These are phyloP conservation scores for Sporothrix schenckii DNA, from an alignment of 2,329 filamentous ascomycete genomes.

Conservation along the genomic window DNA sequence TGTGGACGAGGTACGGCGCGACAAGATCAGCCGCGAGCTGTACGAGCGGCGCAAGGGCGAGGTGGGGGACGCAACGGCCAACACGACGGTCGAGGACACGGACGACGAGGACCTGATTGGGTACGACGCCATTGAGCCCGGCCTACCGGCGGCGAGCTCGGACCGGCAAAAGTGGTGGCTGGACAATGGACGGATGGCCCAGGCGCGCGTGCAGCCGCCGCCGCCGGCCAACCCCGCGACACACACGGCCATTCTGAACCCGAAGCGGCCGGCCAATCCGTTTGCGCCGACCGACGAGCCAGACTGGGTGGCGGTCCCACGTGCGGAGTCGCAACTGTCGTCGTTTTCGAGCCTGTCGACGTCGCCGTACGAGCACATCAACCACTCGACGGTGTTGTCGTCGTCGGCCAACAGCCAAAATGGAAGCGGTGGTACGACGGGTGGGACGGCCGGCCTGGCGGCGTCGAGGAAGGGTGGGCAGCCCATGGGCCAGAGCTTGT, in stretches of 20 bases:
- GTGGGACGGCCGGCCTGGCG: constrained; percentile 7
- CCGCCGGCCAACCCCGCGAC: constrained; percentile 49
- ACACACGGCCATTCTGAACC: constrained; percentile 68
- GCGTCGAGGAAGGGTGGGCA: constrained; percentile 48
- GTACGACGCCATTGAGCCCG: constrained; percentile 81
- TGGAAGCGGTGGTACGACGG: not conserved
- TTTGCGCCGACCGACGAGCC: constrained; percentile 73
- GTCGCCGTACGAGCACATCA: constrained; percentile 62
- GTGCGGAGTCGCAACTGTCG: constrained; percentile 57
- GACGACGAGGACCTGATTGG: constrained; percentile 81
- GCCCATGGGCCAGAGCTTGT: constrained; percentile 20
- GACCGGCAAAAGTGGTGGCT: constrained; percentile 73
- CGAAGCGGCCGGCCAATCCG: constrained; percentile 76
- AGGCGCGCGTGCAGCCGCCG: constrained; percentile 70
- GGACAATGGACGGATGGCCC: constrained; percentile 71
- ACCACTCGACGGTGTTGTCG: constrained; percentile 53
- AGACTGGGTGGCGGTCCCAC: constrained; percentile 76
- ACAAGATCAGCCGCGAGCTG: constrained; percentile 71
- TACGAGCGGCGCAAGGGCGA: constrained; percentile 71
- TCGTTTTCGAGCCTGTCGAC: constrained; percentile 61
- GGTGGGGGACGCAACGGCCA: constrained; percentile 65
- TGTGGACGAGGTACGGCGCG: constrained; percentile 73
- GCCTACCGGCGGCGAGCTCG: constrained; percentile 68
- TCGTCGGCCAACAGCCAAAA: constrained; percentile 50
- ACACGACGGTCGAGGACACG: constrained; percentile 58